Conservation (phyloP, 2,329 filamentous ascomycete species). For the Pestalotiopsis sp. region DNA sequence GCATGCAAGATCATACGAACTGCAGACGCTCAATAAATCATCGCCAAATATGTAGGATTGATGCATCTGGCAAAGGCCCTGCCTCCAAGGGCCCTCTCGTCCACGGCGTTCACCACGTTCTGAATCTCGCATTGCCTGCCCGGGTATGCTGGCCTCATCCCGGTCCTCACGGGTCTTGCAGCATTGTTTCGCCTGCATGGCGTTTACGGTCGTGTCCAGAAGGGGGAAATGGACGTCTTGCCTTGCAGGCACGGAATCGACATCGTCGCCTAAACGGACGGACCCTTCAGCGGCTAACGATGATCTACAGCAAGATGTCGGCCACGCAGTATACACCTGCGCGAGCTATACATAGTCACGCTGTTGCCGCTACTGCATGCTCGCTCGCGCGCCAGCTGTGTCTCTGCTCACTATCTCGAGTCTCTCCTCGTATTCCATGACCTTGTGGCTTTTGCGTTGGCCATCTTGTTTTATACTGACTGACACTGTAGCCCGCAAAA, state of each 20-base stretch:
- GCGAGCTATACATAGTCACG: neutral
- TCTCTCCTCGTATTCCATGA: neutral
- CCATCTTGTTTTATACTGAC: neutral
- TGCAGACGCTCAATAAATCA: slow-evolving; percentile 11
- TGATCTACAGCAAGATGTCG: neutral
- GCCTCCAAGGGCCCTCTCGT: neutral
- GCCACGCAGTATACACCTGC: neutral
- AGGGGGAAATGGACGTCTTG: neutral
- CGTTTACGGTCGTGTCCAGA: neutral
- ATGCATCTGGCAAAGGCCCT: neutral
- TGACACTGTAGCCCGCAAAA: neutral
- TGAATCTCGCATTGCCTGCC: neutral
- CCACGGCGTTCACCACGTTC: neutral
- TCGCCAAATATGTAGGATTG: slow-evolving; percentile 1
- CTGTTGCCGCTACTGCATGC: neutral
- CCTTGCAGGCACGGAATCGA: neutral
- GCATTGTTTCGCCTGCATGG: neutral
- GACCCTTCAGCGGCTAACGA: neutral
- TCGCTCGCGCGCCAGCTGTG: neutral
- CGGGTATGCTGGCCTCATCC: neutral
- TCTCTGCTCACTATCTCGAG: neutral
- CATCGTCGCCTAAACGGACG: neutral
- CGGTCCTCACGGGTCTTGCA: neutral
- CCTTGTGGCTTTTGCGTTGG: neutral
- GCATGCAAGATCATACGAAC: slow-evolving; percentile 24